Conservation (phyloP, 192 early-diverging fungal species). For the Phycomyces blakesleeanus region DNA sequence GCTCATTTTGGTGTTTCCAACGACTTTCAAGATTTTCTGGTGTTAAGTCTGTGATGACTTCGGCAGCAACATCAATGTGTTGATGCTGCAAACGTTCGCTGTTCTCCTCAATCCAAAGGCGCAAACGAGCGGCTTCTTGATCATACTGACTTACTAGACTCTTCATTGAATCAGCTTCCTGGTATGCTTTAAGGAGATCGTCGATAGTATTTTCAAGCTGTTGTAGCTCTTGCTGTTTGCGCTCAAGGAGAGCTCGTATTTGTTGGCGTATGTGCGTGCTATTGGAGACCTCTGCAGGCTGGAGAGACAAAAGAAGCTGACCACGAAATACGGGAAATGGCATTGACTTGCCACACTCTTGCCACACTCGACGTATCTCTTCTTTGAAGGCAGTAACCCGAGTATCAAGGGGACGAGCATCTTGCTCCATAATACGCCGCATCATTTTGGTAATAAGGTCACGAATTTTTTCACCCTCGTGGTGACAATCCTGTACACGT, state of each 20-base stretch:
- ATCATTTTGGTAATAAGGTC: slow-evolving; percentile 22
- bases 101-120: slow-evolving; percentile 24
- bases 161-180: slow-evolving; percentile 7
- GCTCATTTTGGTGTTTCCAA: background rate
- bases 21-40: background rate
- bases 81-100: slow-evolving; percentile 7
- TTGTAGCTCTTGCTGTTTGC: slow-evolving; percentile 7
- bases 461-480: slow-evolving; percentile 30
- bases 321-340: slow-evolving; percentile 16
- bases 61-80: slow-evolving; percentile 25
- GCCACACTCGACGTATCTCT: slow-evolving; percentile 9
- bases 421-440: slow-evolving; percentile 25
- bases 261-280: slow-evolving; percentile 12
- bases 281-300: slow-evolving; percentile 2
- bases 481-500: slow-evolving; percentile 21
- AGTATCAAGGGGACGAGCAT: slow-evolving; percentile 7
- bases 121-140: slow-evolving; percentile 12
- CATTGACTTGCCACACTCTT: slow-evolving; percentile 22
- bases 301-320: background rate
- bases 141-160: slow-evolving; percentile 9
- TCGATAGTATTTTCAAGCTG: slow-evolving; percentile 11
- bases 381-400: slow-evolving; percentile 12
- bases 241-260: slow-evolving; percentile 10
- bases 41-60: background rate
- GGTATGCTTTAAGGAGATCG: slow-evolving; percentile 3